Conservation (phyloP, 2,329 filamentous ascomycete species). For the Trichoderma guizhouense region DNA sequence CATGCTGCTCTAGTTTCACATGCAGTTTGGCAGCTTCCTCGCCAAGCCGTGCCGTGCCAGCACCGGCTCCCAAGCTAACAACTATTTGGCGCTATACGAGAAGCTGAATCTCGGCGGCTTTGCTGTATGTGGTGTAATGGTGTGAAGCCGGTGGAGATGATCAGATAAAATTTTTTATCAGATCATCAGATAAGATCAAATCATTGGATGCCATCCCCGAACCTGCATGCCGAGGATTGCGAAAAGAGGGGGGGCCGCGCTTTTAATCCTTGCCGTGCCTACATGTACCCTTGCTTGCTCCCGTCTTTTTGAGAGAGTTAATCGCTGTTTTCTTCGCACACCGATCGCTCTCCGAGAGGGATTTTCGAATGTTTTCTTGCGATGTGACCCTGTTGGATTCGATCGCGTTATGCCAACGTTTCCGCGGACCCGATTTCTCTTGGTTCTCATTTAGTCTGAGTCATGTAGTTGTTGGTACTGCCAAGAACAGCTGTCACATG, state of each 20-base stretch:
- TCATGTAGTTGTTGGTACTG: not conserved
- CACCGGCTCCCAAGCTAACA: not conserved
- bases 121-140: not conserved
- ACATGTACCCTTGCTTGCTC: not conserved
- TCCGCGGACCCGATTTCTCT: not conserved
- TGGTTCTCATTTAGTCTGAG: not conserved
- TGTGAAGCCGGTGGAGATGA: constrained; percentile 9
- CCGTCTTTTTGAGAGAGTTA: not conserved
- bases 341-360: not conserved
- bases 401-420: not conserved
- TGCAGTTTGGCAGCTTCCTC: not conserved
- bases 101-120: not conserved
- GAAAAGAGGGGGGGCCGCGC: not conserved
- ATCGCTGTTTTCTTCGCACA: not conserved
- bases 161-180: constrained; percentile 24
- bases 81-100: not conserved
- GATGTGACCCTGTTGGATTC: not conserved
- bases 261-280: not conserved
- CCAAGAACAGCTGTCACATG: not conserved
- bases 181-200: constrained; percentile 25
- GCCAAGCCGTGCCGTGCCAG: constrained; percentile 5
- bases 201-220: constrained; percentile 7
- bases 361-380: not conserved
- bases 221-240: not conserved
- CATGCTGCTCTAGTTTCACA: not conserved